Evolutionary conservation across 139 green algal genomes (phyloP), one percentile per base, ranked within the genome.

Genomic region (Asterochloris erici): DNA sequence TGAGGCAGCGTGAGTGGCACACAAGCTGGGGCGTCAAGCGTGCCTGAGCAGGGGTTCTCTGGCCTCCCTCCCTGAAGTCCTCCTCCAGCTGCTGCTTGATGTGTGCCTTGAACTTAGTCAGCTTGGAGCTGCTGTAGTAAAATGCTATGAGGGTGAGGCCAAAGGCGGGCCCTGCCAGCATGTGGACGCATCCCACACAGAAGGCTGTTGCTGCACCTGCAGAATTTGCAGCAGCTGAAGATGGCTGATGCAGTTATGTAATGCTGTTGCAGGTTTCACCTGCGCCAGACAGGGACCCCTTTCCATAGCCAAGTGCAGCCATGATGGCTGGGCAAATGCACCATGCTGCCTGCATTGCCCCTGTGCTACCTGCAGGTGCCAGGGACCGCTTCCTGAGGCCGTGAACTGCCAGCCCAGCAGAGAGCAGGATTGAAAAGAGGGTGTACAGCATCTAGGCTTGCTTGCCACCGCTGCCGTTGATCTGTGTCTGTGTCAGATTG

Each of bases 61-160:
- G 82, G 12, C 85, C 87, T 63, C 82, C 87, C 21, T 60, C 66
- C 17, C 66, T 27, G 66, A 87, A 83, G 14, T 83, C 70, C 17
- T 79, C 80, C 16, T 90, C 87, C 14, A 89, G 68, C 63, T 81
- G 64, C 10, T 69, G 76, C 69, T 90, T 90, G 21, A 85, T 64
- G 24, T 86, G 82, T 17, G 60, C 63, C 14, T 82, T 69, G 70
- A 84, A 78, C 29, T 79, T 85, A 16, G 87, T 90, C 54, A 89
- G 64, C 78, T 83, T 86, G 73, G 81, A 82, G 16, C 68, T 77
- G 54, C 70, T 82, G 11, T 82, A 61, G 75, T 84, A 88, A 77
- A 88, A 88, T 47, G 60, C 54, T 16, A 88, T 84, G 0, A 88
- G 63, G 10, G 78, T 81, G 11, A 73, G 15, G 19, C 85, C 85